Evolutionary conservation across 1,139 yeast genomes (phyloP).

Genomic region (Nadsonia commutata): DNA sequence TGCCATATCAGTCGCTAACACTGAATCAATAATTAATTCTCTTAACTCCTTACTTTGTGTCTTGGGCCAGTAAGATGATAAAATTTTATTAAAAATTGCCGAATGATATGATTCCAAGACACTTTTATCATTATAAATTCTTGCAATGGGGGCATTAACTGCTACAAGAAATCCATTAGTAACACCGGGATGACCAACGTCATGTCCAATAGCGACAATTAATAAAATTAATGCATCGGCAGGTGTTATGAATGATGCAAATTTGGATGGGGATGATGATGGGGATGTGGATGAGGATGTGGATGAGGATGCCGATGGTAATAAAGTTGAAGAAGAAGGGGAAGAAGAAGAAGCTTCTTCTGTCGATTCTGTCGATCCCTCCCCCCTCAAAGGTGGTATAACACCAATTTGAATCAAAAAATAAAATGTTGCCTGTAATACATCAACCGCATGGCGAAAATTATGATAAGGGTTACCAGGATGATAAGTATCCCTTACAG

Average conservation of each 20-base stretch:
- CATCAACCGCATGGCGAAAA: conserved; percentile 92
- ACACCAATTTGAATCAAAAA: conserved; percentile 38
- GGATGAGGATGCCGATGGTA: neutral
- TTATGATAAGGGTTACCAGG: conserved; percentile 85
- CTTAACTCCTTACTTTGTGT: conserved; percentile 18
- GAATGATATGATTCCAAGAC: conserved; percentile 77
- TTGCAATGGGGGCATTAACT: conserved; percentile 51
- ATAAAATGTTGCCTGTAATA: conserved; percentile 74
- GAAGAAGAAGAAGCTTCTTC: neutral
- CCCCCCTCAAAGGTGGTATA: conserved; percentile 22
- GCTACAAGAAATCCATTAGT: conserved; percentile 60
- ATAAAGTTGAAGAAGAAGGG: conserved; percentile 12
- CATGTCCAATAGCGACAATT: conserved; percentile 86
- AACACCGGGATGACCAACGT: conserved; percentile 91
- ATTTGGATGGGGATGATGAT: neutral
- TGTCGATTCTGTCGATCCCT: neutral
- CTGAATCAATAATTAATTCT: conserved; percentile 23
- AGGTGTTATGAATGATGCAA: conserved; percentile 15
- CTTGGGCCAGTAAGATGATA: conserved; percentile 50
- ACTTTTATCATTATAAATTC: conserved; percentile 46
- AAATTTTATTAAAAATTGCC: conserved; percentile 49
- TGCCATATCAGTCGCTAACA: conserved; percentile 91
- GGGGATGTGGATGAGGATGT: neutral
- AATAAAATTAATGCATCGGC: conserved; percentile 44
- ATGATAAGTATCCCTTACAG: conserved; percentile 63